A percentile compares a stretch with the other conserved stretches of the same genome.
Evolutionary conservation across 495 filamentous ascomycete species (phyloP).

Genomic region (Penicillium odoratum): DNA sequence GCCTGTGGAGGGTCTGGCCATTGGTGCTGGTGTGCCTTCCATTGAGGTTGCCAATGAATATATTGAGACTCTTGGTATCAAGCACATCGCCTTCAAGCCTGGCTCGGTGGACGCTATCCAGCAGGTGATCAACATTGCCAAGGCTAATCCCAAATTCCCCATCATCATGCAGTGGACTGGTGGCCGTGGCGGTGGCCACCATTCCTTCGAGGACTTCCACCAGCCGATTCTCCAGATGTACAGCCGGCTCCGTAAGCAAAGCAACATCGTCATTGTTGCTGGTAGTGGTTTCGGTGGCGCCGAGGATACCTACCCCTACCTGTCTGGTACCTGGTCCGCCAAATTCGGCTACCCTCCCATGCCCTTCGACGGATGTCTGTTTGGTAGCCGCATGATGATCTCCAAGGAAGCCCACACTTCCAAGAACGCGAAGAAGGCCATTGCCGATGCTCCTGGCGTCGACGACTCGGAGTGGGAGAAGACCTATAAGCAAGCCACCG

Average conservation of each 20-base stretch:
- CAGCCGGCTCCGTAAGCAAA: slow-evolving; percentile 40
- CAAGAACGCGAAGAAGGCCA: slow-evolving; percentile 90
- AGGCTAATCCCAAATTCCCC: slow-evolving; percentile 45
- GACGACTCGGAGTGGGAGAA: slow-evolving; percentile 93
- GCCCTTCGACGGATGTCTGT: slow-evolving; percentile 51
- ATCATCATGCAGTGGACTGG: slow-evolving; percentile 54
- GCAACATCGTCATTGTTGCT: slow-evolving; percentile 50
- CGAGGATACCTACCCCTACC: slow-evolving; percentile 49
- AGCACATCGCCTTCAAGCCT: slow-evolving; percentile 53
- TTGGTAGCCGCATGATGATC: slow-evolving; percentile 53
- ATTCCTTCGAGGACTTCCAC: slow-evolving; percentile 55
- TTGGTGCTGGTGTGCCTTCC: slow-evolving; percentile 53
- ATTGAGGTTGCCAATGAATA: slow-evolving; percentile 48
- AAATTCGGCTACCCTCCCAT: slow-evolving; percentile 42
- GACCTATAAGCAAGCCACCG: slow-evolving; percentile 89
- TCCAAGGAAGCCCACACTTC: slow-evolving; percentile 84
- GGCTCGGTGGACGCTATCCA: slow-evolving; percentile 46
- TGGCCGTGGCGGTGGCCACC: slow-evolving; percentile 52
- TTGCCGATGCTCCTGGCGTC: slow-evolving; percentile 84
- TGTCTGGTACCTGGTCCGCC: slow-evolving; percentile 46
- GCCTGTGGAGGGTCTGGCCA: slow-evolving; percentile 82
- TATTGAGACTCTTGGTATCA: slow-evolving; percentile 46
- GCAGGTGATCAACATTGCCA: slow-evolving; percentile 49
- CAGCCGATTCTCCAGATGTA: slow-evolving; percentile 47
- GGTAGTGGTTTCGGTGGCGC: slow-evolving; percentile 51